These are phyloP conservation scores for Papiliotrema fonsecae DNA, from an alignment of 1,284 basidiomycete species.

Conservation along the genomic window DNA sequence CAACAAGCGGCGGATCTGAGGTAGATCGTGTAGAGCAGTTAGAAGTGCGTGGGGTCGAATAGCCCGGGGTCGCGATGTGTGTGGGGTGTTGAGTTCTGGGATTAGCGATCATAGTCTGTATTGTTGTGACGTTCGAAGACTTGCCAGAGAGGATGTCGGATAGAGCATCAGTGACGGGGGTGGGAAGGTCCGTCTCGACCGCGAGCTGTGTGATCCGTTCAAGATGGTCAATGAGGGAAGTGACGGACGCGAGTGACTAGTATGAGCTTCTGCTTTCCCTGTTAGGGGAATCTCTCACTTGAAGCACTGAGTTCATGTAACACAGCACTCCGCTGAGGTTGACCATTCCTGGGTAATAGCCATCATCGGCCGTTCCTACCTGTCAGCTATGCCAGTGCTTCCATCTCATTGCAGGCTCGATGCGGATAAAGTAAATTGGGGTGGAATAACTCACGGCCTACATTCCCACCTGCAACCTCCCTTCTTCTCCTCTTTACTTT, in stretches of 20 bases:
- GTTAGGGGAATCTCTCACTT: constrained; percentile 59
- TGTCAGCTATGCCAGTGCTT: background rate
- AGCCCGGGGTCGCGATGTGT: constrained; percentile 53
- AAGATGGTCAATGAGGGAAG: constrained; percentile 69
- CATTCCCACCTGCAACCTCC: constrained; percentile 1
- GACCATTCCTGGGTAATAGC: constrained; percentile 73
- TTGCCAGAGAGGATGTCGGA: constrained; percentile 62
- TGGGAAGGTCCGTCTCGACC: constrained; percentile 67
- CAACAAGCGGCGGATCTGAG: constrained; percentile 62
- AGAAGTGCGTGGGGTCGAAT: constrained; percentile 69
- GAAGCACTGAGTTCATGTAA: constrained; percentile 89
- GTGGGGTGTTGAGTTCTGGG: constrained; percentile 67
- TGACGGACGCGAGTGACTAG: constrained; percentile 76
- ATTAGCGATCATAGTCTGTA: background rate
- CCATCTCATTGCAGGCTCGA: too few species aligned
- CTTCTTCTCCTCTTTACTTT: constrained; percentile 21
- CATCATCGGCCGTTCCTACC: constrained; percentile 4
- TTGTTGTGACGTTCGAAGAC: constrained; percentile 18
- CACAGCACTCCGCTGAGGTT: constrained; percentile 93
- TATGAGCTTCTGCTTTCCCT: too few species aligned
- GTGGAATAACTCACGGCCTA: background rate
- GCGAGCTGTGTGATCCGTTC: constrained; percentile 67
- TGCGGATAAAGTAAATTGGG: too few species aligned
- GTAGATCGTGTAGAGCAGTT: constrained; percentile 59
- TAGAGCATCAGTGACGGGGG: constrained; percentile 75